Evolutionary conservation across 179 eudicot genomes (phyloP).

Genomic region (Heliamphora pulchella): DNA sequence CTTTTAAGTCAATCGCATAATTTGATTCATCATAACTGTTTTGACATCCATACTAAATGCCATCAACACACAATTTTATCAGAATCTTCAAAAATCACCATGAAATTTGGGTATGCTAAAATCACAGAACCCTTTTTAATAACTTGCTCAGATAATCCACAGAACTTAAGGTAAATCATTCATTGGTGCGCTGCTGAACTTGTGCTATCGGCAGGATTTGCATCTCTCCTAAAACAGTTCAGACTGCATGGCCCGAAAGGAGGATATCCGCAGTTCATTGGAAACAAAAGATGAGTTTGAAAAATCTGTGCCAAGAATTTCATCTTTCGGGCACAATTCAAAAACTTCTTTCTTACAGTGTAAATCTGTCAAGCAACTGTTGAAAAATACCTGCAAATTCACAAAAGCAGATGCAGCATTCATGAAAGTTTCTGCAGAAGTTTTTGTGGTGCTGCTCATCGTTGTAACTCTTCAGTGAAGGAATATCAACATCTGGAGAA

Average conservation of each 20-base stretch:
- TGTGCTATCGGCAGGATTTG: not conserved
- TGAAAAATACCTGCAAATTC: slow-evolving; percentile 64
- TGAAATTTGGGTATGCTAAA: not conserved
- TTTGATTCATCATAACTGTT: not conserved
- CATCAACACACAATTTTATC: not conserved
- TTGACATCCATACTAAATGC: not conserved
- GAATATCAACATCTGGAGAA: slow-evolving; percentile 81
- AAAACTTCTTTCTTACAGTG: no score
- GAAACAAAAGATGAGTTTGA: not conserved
- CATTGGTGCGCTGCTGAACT: not conserved
- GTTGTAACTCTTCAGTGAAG: slow-evolving; percentile 62
- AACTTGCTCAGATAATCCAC: slow-evolving; percentile 6
- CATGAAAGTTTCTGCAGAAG: slow-evolving; percentile 58
- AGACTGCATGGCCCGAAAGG: not conserved
- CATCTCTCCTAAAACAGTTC: not conserved
- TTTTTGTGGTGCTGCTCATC: slow-evolving; percentile 50
- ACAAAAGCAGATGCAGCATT: slow-evolving; percentile 80
- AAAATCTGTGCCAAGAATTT: not conserved
- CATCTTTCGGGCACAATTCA: not conserved
- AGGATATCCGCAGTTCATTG: not conserved
- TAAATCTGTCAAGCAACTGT: not conserved
- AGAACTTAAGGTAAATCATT: not conserved
- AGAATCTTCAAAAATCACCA: not conserved
- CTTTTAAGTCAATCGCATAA: not conserved
- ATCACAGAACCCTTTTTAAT: not conserved